Base-by-base conservation (phyloP, 78 protist species). In the Emiliania huxleyi region DNA sequence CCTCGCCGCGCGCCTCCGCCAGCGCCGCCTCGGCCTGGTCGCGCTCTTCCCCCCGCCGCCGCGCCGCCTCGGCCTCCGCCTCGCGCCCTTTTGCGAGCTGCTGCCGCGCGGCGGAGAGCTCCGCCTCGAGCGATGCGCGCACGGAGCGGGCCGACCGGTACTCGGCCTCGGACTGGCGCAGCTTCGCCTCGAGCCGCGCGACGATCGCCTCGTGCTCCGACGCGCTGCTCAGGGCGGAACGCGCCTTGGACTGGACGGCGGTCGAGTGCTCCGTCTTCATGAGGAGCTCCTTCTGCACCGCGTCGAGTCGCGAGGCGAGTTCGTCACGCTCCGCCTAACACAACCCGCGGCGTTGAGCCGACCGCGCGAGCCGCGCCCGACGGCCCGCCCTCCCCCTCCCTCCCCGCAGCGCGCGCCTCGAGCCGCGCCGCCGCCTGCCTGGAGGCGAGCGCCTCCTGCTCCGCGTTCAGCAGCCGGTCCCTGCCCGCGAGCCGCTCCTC, bases 141-240 rank as follows among this genome's bases (percentile, higher is more conserved):
- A 52, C 62, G 29, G 62, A 8, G 3, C n/a, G 11, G 11, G 42
- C 81, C 21, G 37, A 35, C 42, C 81, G 81, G 45, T 71, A 71
- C 21, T 8, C 37, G 43, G 23, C 23, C 81, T 71, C 81, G 33
- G 42, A 4, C 23, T 29, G 12, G 33, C 3, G n/a, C 42, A 71
- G 42, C 81, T 71, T 11, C 11, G 5, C 12, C 43, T 35, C n/a
- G 43, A 71, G 81, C 42, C 42, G 5, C 42, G 45, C 42, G 33
- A 71, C 42, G 21, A 26, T 29, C 81, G 81, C 81, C 81, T 71
- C 81, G 81, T 71, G 81, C 81, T 71, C 81, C 44, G 81, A 71
- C 42, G 81, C 81, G 1, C 8, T 52, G 62, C 8, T 52, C 8
- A 15, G 29, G 62, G 29, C 15, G 62, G 62, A 19, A 15, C 62